Base-by-base conservation (phyloP, 805 yeast species). In the Allodekkera sacchari region DNA sequence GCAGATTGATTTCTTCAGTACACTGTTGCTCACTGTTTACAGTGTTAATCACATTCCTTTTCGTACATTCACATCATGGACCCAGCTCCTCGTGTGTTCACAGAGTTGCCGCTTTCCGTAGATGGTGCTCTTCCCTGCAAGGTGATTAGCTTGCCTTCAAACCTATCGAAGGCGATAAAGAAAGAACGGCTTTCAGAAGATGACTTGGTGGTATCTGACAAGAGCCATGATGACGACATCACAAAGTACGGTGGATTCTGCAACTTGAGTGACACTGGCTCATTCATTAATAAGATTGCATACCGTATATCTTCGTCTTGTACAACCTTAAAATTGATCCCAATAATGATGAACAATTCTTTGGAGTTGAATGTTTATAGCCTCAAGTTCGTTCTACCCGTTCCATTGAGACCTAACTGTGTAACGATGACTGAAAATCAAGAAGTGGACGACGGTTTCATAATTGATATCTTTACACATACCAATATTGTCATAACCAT, bases 401-500 rank as follows among this genome's bases (percentile, higher is more conserved):
- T 58, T 26, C 27, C 37, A 15, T 43, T 65, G 5, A 44, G 51
- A 22, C 31, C 49, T 1, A 44, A 57, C 27, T 71, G 77, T 39
- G 33, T 67, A 2, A 38, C 58, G 0, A 39, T 68, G 4, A 34
- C 52, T 7, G 62, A 63, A 21, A 43, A 42, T 3, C 49, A 47
- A 3, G 42, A 34, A 12, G 53, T 50, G 15, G 29, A 35, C 23
- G 41, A 38, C 7, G 56, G 50, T 7, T 38, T 77, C 0, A 43
- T 73, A n/a, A 38, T 76, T 13, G 84, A 79, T 49, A 43, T 73
- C 7, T 55, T 82, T 11, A 72, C 77, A 18, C 63, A 59, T 15
- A 53, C 59, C 14, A 78, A 71, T 34, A 52, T 71, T 12, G 50
- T 80, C 16, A 61, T 76, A 25, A 71, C 83, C 0, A 39, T 77